A percentile compares a stretch with the other conserved stretches of the same genome.
Conservation (phyloP, 176 grass and related monocot genomes). For the Avena atlantica region DNA sequence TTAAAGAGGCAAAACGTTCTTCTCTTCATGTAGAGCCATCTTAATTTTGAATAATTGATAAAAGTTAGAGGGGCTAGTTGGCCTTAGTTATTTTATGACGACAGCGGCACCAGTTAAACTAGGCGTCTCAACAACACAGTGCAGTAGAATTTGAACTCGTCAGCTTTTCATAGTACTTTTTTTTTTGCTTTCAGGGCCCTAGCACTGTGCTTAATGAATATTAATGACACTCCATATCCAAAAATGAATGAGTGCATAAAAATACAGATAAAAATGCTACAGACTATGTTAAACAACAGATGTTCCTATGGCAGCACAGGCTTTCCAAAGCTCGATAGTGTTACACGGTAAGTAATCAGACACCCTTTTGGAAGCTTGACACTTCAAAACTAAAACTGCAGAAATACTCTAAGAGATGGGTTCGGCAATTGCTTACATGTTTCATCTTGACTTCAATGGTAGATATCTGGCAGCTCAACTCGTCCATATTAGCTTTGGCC, state of each 20-base stretch:
- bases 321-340: constrained; percentile 9
- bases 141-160: constrained; percentile 13
- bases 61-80: too few relatives aligned
- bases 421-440: constrained; percentile 50
- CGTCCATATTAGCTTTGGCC: constrained; percentile 57
- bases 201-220: neutral
- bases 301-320: neutral
- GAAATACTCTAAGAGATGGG: constrained; percentile 8
- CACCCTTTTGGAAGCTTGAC: neutral
- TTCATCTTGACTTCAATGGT: constrained; percentile 68
- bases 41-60: too few relatives aligned
- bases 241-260: neutral
- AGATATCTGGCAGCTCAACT: constrained; percentile 67
- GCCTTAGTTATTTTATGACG: too few relatives aligned
- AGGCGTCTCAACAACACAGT: neutral
- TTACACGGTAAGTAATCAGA: constrained; percentile 8
- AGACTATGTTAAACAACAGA: neutral
- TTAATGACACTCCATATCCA: neutral
- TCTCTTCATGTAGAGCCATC: too few relatives aligned
- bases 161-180: neutral
- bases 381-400: constrained; percentile 16
- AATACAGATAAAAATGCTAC: constrained; percentile 15
- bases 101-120: too few relatives aligned
- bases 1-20: too few relatives aligned
- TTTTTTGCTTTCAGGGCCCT: neutral